Percentiles rank a stretch among this genome's conserved stretches.
These are phyloP conservation scores for Lactifluus hygrophoroides DNA, from an alignment of 768 basidiomycete genomes.

Conservation along the genomic window DNA sequence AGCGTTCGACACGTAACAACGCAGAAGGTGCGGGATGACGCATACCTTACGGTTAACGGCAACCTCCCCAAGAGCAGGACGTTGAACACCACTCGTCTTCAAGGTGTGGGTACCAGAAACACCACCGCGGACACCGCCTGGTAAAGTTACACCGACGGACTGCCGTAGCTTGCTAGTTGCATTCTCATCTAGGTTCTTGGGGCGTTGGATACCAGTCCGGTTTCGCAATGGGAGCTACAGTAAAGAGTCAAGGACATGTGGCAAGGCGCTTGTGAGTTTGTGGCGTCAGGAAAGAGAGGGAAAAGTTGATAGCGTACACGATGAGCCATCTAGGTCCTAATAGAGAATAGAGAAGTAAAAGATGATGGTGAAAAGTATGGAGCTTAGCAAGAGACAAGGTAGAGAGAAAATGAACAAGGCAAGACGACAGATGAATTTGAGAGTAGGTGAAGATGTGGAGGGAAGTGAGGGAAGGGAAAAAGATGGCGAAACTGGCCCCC, in stretches of 20 bases:
- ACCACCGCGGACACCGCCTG: constrained; percentile 44
- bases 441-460: neutral
- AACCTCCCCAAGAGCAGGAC: constrained; percentile 76
- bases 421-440: neutral
- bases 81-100: constrained; percentile 49
- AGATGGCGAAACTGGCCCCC: neutral
- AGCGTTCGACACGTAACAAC: neutral
- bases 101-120: constrained; percentile 30
- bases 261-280: constrained; percentile 8
- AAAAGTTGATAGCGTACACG: constrained; percentile 12
- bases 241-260: constrained; percentile 3
- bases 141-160: constrained; percentile 38
- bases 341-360: constrained; percentile 11
- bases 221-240: constrained; percentile 56
- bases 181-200: constrained; percentile 70
- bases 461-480: neutral
- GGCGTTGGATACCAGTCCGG: constrained; percentile 54
- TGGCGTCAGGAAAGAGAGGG: constrained; percentile 3
- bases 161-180: constrained; percentile 62
- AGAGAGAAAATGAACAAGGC: constrained; percentile 14
- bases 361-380: constrained; percentile 8
- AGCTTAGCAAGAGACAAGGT: constrained; percentile 7
- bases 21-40: neutral
- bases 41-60: constrained; percentile 70
- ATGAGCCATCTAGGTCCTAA: constrained; percentile 19